A percentile compares a stretch with the other conserved stretches of the same genome.
phyloP scores from a whole-genome alignment of 73 alveolate genomes.

The Uronychia setigera region DNA sequence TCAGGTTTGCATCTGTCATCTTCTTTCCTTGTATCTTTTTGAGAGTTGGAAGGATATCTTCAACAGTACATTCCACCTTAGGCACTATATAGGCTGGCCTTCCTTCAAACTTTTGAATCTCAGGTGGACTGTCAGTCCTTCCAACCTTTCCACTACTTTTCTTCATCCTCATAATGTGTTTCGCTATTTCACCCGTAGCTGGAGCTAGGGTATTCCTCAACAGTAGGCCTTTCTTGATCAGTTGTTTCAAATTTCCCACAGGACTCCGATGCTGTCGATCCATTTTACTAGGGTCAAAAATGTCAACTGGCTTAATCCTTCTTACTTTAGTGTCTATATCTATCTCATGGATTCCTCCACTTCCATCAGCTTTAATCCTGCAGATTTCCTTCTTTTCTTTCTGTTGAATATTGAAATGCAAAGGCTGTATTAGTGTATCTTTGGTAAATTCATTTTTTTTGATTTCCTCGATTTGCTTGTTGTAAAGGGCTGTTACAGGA shows the following conservation, averaged over 20 bases:
- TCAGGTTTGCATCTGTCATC: background rate
- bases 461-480: background rate
- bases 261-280: too few species aligned
- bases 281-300: background rate
- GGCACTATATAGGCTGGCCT: background rate
- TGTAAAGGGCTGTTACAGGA: background rate
- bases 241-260: background rate
- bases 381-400: background rate
- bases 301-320: background rate
- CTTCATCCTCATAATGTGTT: background rate
- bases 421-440: background rate
- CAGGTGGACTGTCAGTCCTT: background rate
- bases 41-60: background rate
- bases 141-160: background rate
- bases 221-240: background rate
- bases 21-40: background rate
- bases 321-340: background rate
- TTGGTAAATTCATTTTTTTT: background rate
- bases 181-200: background rate
- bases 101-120: background rate
- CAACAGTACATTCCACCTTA: background rate
- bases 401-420: background rate
- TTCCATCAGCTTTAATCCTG: background rate
- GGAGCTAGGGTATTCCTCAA: background rate
- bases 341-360: background rate